Evolutionary conservation across 371 early-diverging fungal species (phyloP), one percentile per base, ranked within the genome.

Genomic region (Umbelopsis sp.): DNA sequence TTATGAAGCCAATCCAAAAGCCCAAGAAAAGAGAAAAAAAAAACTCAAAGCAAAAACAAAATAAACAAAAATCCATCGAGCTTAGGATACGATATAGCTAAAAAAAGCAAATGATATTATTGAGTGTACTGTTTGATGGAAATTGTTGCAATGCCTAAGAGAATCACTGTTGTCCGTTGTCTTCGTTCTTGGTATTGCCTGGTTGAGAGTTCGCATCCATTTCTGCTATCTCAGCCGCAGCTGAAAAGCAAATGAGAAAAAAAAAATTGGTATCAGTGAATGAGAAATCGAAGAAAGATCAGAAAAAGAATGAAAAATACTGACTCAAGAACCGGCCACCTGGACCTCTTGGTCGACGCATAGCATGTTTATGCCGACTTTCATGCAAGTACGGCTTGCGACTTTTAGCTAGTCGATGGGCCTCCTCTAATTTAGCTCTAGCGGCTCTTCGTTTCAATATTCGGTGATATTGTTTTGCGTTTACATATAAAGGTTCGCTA

Each of bases 361-460:
- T 94, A 8, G 99, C 99, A 81, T 98, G 99, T 72, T 89, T 90
- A 77, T 98, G 99, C 70, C 99, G 83, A 64, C 94, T 94, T 81
- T 98, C 99, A 81, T 98, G 99, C 46, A 96, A 84, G 80, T 97
- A 98, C 46, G 90, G 88, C 80, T 90, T 89, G 50, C 87, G 78
- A 37, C 81, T 79, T 69, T 82, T 84, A 10, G 86, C 72, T 14
- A 86, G 69, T 65, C 83, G 79, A 70, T 85, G 82, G 64, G 85
- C 74, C 32, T 87, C 89, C 64, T 91, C 91, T 16, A 87, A 75
- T 67, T 77, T 80, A 48, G 88, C 85, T 25, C 94, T 80, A 35
- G 93, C 93, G 57, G 88, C 91, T 72, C 94, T 78, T 50, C 95
- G 83, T 71, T 95, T 96, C 62, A 94, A 81, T 67, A 97, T 97